phyloP scores from a whole-genome alignment of 805 yeast species.

The Metschnikowia amazonensis region DNA sequence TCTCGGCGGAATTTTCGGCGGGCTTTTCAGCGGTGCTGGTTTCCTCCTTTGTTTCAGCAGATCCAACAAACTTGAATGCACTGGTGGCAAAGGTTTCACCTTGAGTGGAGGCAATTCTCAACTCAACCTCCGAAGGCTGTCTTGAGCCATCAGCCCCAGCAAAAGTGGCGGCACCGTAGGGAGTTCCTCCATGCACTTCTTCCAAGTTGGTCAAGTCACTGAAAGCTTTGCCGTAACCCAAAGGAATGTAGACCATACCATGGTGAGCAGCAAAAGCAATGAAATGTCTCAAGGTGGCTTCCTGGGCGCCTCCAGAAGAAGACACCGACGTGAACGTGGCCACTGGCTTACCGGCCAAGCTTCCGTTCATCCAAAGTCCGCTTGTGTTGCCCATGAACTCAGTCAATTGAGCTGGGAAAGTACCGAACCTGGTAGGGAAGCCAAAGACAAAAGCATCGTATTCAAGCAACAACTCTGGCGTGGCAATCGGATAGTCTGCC shows the following conservation, averaged over 20 bases:
- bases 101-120: constrained; percentile 59
- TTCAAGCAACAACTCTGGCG: constrained; percentile 18
- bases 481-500: constrained; percentile 20
- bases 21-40: not conserved
- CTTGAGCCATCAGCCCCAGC: constrained; percentile 80
- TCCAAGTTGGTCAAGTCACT: constrained; percentile 51
- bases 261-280: constrained; percentile 70
- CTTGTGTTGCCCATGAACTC: constrained; percentile 21
- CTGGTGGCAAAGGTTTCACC: constrained; percentile 54
- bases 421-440: constrained; percentile 20
- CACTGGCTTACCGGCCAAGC: constrained; percentile 25
- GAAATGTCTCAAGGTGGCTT: constrained; percentile 60
- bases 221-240: constrained; percentile 63
- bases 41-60: not conserved
- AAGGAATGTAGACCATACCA: constrained; percentile 75
- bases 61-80: constrained; percentile 23
- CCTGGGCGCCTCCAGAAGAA: constrained; percentile 80
- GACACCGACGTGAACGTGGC: constrained; percentile 74
- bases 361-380: constrained; percentile 20
- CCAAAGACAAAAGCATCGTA: constrained; percentile 22
- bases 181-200: constrained; percentile 74
- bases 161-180: constrained; percentile 83
- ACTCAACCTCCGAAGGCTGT: constrained; percentile 59
- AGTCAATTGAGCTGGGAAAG: constrained; percentile 22
- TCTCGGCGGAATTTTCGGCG: not conserved